A percentile compares a stretch with the other conserved stretches of the same genome.
These are phyloP conservation scores for Nymphaea thermarum DNA, from an alignment of 164 flowering plant species.

Conservation along the genomic window DNA sequence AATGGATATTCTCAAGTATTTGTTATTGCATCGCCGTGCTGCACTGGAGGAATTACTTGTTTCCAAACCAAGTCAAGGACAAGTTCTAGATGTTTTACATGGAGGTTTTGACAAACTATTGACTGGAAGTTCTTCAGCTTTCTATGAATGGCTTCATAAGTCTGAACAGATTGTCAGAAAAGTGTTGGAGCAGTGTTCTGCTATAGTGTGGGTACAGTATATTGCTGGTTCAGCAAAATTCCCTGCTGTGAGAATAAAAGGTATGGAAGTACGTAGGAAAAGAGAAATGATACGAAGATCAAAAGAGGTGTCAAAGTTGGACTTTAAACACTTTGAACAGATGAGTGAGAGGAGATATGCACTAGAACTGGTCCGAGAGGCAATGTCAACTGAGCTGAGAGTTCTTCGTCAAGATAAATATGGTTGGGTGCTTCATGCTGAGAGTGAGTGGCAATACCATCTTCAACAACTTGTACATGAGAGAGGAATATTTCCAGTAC, in stretches of 20 bases:
- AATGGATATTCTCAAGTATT: constrained; percentile 64
- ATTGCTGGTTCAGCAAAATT: constrained; percentile 86
- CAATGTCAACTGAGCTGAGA: constrained; percentile 90
- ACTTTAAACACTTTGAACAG: constrained; percentile 75
- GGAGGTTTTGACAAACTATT: constrained; percentile 89
- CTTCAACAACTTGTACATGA: constrained; percentile 98
- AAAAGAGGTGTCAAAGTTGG: constrained; percentile 54
- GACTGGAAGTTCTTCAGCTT: constrained; percentile 51
- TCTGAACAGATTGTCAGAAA: constrained; percentile 61
- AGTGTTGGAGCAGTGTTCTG: constrained; percentile 87
- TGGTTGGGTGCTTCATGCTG: constrained; percentile 99
- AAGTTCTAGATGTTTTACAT: constrained; percentile 69
- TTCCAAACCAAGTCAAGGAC: constrained; percentile 81
- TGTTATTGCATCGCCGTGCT: constrained; percentile 82
- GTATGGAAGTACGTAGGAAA: constrained; percentile 86
- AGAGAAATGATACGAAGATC: constrained; percentile 74
- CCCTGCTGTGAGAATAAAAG: constrained; percentile 89
- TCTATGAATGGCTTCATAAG: constrained; percentile 72
- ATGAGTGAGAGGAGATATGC: constrained; percentile 86
- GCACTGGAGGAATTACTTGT: constrained; percentile 88
- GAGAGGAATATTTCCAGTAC: constrained; percentile 74
- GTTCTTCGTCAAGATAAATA: constrained; percentile 95
- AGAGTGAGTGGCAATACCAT: constrained; percentile 95
- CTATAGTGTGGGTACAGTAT: constrained; percentile 92
- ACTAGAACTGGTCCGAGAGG: constrained; percentile 82